These are phyloP conservation scores for Hansenula anomala DNA, from an alignment of 1,139 yeast species.

Conservation along the genomic window DNA sequence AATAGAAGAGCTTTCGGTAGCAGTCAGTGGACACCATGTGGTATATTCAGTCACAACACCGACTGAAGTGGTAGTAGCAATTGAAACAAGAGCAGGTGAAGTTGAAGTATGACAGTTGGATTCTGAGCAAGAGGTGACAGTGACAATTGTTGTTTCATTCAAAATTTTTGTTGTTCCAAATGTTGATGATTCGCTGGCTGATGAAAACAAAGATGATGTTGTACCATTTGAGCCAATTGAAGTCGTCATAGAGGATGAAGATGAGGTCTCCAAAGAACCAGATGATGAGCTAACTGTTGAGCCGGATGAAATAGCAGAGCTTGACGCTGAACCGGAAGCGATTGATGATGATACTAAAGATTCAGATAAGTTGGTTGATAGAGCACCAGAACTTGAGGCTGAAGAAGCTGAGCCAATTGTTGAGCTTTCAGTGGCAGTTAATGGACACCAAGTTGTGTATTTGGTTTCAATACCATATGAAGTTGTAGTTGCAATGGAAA, in stretches of 20 bases:
- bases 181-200: not conserved
- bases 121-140: constrained; percentile 1
- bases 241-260: no score
- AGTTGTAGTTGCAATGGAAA: constrained; percentile 30
- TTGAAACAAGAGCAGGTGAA: constrained; percentile 15
- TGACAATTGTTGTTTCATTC: constrained; percentile 2
- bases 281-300: not conserved
- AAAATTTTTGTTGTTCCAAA: constrained; percentile 2
- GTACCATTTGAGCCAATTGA: constrained; percentile 19
- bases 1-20: not conserved
- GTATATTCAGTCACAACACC: constrained; percentile 43
- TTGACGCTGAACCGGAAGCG: not conserved
- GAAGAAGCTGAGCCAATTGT: not conserved
- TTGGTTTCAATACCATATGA: constrained; percentile 21
- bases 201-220: constrained; percentile 15
- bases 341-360: not conserved
- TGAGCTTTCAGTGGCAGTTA: constrained; percentile 12
- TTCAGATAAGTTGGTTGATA: constrained; percentile 29
- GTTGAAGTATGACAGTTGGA: not conserved
- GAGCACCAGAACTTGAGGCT: not conserved
- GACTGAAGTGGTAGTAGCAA: constrained; percentile 31
- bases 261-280: no score
- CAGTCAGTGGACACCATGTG: constrained; percentile 39
- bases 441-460: constrained; percentile 32
- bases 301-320: not conserved